Evolutionary conservation across 352 stramenopile genomes (phyloP).

Genomic region (Phytophthora rubi): DNA sequence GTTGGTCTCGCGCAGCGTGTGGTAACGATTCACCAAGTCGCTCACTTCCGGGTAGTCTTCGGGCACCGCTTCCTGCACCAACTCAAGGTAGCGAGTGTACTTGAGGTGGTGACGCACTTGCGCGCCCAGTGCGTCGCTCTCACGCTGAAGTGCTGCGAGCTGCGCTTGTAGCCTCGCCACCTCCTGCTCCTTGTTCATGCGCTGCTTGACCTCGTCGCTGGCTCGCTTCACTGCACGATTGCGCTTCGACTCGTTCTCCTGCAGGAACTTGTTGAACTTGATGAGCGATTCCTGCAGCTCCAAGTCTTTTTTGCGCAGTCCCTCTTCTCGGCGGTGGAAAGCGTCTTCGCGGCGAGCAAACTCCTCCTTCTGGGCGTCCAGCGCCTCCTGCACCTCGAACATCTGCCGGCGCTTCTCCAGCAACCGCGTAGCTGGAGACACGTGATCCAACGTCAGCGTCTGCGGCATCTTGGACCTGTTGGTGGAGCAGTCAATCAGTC

Average conservation of each 20-base stretch:
- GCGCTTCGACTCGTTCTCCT: slow-evolving; percentile 95
- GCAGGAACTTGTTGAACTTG: slow-evolving; percentile 97
- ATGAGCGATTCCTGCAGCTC: slow-evolving; percentile 96
- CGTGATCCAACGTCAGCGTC: slow-evolving; percentile 92
- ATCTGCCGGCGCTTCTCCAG: slow-evolving; percentile 96
- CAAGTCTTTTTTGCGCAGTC: slow-evolving; percentile 93
- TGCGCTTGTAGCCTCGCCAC: slow-evolving; percentile 77
- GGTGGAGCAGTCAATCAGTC: neutral
- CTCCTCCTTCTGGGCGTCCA: slow-evolving; percentile 95
- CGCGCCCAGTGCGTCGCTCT: slow-evolving; percentile 71
- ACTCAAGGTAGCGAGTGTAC: slow-evolving; percentile 89
- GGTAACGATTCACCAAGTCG: slow-evolving; percentile 93
- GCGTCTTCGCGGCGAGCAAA: slow-evolving; percentile 91
- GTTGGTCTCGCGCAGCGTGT: slow-evolving; percentile 93
- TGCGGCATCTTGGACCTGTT: slow-evolving; percentile 73
- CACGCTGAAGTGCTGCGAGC: slow-evolving; percentile 62
- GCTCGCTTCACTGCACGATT: slow-evolving; percentile 93
- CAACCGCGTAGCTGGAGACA: slow-evolving; percentile 92
- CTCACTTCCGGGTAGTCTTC: slow-evolving; percentile 94
- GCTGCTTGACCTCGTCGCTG: slow-evolving; percentile 93
- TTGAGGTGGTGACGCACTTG: slow-evolving; percentile 86
- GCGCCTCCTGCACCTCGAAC: slow-evolving; percentile 94
- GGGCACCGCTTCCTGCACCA: slow-evolving; percentile 89
- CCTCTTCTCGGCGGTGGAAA: slow-evolving; percentile 93
- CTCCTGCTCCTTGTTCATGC: slow-evolving; percentile 89